A percentile compares a stretch with the other conserved stretches of the same genome.
Conservation (phyloP, 2,329 filamentous ascomycete genomes). For the Colletotrichum navitas region DNA sequence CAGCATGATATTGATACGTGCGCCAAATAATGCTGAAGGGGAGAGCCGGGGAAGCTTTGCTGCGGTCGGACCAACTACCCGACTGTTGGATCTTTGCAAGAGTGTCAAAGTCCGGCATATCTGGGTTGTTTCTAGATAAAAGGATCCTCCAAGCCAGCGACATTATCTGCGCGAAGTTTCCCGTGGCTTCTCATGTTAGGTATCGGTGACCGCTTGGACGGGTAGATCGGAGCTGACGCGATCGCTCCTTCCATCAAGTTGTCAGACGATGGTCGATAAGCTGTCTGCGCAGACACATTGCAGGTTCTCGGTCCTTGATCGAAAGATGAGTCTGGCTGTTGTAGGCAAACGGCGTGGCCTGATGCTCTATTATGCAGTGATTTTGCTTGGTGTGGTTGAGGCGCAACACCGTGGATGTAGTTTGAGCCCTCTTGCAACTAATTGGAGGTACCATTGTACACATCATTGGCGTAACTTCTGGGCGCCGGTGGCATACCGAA, state of each 20-base stretch:
- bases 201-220: conserved; percentile 11
- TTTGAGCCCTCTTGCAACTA: conserved; percentile 34
- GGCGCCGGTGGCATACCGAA: conserved; percentile 63
- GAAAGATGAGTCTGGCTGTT: conserved; percentile 15
- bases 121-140: conserved; percentile 31
- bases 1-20: conserved; percentile 21
- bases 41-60: conserved; percentile 15
- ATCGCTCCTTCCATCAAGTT: conserved; percentile 27
- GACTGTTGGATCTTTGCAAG: background rate
- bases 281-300: conserved; percentile 26
- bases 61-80: background rate
- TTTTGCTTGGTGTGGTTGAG: conserved; percentile 7
- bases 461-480: conserved; percentile 45
- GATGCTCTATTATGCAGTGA: conserved; percentile 20
- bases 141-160: conserved; percentile 35
- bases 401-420: conserved; percentile 19
- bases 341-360: conserved; percentile 18
- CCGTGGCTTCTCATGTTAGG: conserved; percentile 9
- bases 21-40: conserved; percentile 39
- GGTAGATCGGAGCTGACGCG: conserved; percentile 30
- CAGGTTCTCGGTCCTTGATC: conserved; percentile 25
- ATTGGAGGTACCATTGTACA: conserved; percentile 43
- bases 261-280: conserved; percentile 20
- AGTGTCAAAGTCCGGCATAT: background rate
- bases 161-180: conserved; percentile 18